Evolutionary conservation across 192 early-diverging fungal genomes (phyloP).

Genomic region (Piromyces sp.): DNA sequence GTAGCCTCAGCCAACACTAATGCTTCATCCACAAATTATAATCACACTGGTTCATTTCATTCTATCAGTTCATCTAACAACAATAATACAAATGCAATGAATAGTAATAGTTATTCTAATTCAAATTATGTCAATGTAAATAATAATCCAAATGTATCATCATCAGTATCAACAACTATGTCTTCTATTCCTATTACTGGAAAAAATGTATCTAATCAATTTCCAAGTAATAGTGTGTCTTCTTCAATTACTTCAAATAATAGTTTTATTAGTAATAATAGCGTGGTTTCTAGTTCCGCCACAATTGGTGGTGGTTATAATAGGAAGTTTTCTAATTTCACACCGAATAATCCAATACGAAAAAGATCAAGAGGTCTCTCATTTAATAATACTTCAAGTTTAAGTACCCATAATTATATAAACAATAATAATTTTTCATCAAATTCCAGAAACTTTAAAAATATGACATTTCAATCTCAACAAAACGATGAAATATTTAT

Average conservation of each 20-base stretch:
- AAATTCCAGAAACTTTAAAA: background rate
- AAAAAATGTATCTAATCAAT: background rate
- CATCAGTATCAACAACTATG: background rate
- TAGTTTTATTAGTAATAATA: background rate
- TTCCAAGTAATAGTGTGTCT: background rate
- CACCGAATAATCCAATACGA: background rate
- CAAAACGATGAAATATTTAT: background rate
- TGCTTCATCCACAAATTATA: too few species aligned
- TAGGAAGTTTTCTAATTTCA: background rate
- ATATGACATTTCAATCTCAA: background rate
- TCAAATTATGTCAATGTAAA: too few species aligned
- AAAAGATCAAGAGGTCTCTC: background rate
- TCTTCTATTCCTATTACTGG: background rate
- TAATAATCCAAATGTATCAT: background rate
- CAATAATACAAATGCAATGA: background rate
- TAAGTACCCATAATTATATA: background rate
- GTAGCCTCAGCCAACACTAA: background rate
- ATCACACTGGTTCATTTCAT: background rate
- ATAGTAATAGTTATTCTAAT: too few species aligned
- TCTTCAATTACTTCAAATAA: background rate
- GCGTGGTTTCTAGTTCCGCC: background rate
- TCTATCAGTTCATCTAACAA: background rate
- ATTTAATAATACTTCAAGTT: background rate
- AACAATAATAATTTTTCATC: background rate
- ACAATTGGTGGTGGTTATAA: background rate